Evolutionary conservation across 345 rosid species (phyloP), one percentile per base, ranked within the genome.

Genomic region (Diplotaxis tenuifolia): DNA sequence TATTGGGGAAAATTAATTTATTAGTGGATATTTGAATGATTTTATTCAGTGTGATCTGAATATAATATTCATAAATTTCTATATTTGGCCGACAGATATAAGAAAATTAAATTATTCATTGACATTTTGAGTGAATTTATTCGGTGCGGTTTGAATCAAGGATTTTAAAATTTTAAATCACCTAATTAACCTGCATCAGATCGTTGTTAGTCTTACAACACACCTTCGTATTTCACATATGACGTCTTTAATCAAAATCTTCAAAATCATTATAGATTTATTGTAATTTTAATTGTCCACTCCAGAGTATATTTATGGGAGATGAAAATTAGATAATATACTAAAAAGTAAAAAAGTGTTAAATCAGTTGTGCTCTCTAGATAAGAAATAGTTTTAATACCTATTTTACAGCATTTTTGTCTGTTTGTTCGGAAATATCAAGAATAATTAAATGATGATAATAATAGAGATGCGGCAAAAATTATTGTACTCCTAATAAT

Each of bases 381-480:
- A 22, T 22, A 25, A 56, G 32, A 29, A 29, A 7, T 7, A 52
- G 6, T 21, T 21, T 21, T 21, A 10, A 21, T 28, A 28, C 14
- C 1, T 25, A 7, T 47, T 28, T 60, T 10, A 50, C 7, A 4
- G 28, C 52, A 22, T 12, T 14, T 22, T 42, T 28, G 14, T 29
- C 4, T 45, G 50, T 7, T 32, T 47, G 66, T 45, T 62, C 29
- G 15, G 53, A 61, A 73, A 65, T 74, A 65, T 57, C 58, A 56
- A 56, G 19, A 56, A 42, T 55, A 40, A 73, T 52, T 5, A 25
- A 62, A 12, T 23, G 53, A 52, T 7, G 14, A 38, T 2, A 53
- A 62, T 10, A 25, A 38, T 8, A 20, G 19, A 20, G 19, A 45
- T 1, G 7, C 6, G 9, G 36, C 0, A 16, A 5, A 11, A 9